A percentile compares a stretch with the other conserved stretches of the same genome.
These are phyloP conservation scores for Waitea zeae DNA, from an alignment of 1,284 basidiomycete genomes.

Conservation along the genomic window DNA sequence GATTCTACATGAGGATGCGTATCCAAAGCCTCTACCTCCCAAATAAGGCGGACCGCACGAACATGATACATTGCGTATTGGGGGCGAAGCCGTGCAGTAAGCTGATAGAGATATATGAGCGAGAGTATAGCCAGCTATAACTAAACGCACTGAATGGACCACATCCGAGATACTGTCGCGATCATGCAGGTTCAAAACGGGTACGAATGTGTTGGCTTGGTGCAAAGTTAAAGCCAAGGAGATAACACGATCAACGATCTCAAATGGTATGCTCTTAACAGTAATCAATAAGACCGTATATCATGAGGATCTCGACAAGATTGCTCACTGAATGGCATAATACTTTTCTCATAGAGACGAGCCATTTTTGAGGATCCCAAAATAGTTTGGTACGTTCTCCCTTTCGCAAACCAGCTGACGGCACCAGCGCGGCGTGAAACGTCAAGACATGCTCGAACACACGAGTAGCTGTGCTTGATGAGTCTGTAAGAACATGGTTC, in stretches of 20 bases:
- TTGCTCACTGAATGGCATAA: too few relatives aligned
- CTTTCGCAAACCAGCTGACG: too few relatives aligned
- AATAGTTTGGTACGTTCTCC: too few relatives aligned
- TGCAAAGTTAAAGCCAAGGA: conserved; percentile 40
- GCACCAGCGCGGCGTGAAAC: too few relatives aligned
- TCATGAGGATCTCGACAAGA: conserved; percentile 1
- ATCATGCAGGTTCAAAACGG: conserved; percentile 34
- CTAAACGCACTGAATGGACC: conserved; percentile 26
- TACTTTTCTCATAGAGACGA: too few relatives aligned
- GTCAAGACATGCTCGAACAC: too few relatives aligned
- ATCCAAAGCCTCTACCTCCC: conserved; percentile 59
- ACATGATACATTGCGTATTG: conserved; percentile 61
- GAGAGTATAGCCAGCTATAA: neutral
- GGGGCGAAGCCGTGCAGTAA: conserved; percentile 63
- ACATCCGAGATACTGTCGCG: conserved; percentile 35
- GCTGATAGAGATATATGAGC: conserved; percentile 18
- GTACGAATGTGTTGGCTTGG: conserved; percentile 28
- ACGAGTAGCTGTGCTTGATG: too few relatives aligned
- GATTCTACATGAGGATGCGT: conserved; percentile 55
- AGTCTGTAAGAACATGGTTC: too few relatives aligned
- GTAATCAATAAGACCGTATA: neutral
- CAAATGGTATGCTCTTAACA: conserved; percentile 37
- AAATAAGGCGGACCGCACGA: conserved; percentile 74
- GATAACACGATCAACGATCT: conserved; percentile 47
- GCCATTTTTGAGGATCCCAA: too few relatives aligned